A percentile compares a stretch with the other conserved stretches of the same genome.
Conservation (phyloP, 441 rosid species). For the Aquilaria agallochum region DNA sequence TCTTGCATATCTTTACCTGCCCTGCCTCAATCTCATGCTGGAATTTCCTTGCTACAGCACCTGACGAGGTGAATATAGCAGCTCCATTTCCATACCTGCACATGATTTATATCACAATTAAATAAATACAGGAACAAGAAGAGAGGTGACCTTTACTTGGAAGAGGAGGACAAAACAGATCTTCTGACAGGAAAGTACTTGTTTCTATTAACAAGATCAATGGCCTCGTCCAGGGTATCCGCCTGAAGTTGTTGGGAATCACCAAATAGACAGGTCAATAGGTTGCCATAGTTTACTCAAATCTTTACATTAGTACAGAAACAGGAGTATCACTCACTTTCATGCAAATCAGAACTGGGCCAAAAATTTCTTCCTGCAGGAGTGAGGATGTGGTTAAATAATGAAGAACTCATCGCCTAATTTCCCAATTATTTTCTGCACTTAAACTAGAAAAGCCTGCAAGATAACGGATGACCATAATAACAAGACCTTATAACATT, state of each 20-base stretch:
- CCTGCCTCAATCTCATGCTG: constrained; percentile 91
- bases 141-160: not conserved
- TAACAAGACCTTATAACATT: constrained; percentile 78
- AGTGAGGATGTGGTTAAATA: not conserved
- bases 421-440: not conserved
- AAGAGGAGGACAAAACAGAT: constrained; percentile 8
- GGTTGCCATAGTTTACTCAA: not conserved
- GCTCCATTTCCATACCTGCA: constrained; percentile 91
- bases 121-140: not conserved
- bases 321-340: constrained; percentile 36
- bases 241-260: constrained; percentile 44
- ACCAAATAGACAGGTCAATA: constrained; percentile 9
- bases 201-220: constrained; percentile 68
- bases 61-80: constrained; percentile 79
- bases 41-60: constrained; percentile 85
- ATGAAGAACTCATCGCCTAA: constrained; percentile 7
- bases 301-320: constrained; percentile 6
- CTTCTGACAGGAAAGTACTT: constrained; percentile 35
- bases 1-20: constrained; percentile 45
- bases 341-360: constrained; percentile 95
- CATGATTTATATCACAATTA: not conserved
- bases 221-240: constrained; percentile 79
- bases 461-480: constrained; percentile 2
- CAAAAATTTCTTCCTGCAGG: constrained; percentile 93
- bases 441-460: not conserved